Evolutionary conservation across 345 rosid species (phyloP), one percentile per base, ranked within the genome.

Genomic region (Triadica sebifera): DNA sequence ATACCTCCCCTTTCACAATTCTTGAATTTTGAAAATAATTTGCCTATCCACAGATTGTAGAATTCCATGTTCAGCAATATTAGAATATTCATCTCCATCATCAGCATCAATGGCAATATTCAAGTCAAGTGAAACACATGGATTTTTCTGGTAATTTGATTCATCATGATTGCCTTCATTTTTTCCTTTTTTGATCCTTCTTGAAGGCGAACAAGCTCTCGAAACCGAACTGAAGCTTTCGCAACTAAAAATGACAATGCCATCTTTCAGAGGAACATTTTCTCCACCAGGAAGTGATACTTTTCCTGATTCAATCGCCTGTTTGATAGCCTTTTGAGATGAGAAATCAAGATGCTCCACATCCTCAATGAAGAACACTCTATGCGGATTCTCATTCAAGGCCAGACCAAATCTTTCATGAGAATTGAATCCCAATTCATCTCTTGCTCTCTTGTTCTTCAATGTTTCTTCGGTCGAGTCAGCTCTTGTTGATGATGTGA

Each of bases 361-460:
- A 58, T 85, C 92, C 72, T 88, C 91, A 79, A 90, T 69, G 80
- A 87, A 86, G 73, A 88, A 86, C 43, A 90, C 92, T 15, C 90
- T 80, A 59, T 81, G 90, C 25, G 92, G 95, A 65, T 88, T 90
- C 84, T 88, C 89, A 59, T 90, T 90, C 87, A 87, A 78, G 6
- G 92, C 89, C 45, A 85, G 81, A 0, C 83, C 85, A 12, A 90
- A 71, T 64, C 86, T 85, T 66, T 88, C 85, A 7, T 81, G 38
- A 64, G 84, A 82, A 7, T 63, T 39, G 37, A 74, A 65, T 5
- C 79, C 86, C 7, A 53, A 12, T 19, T 88, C 87, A 9, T 79
- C 86, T 74, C 89, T 84, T 56, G 78, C 45, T 72, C 90, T 86
- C 84, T 90, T 90, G 12, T 70, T 80, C 65, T 68, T 77, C 41